Conservation (phyloP, 257 asterid genomes). For the Fraxinus quadrangulata region DNA sequence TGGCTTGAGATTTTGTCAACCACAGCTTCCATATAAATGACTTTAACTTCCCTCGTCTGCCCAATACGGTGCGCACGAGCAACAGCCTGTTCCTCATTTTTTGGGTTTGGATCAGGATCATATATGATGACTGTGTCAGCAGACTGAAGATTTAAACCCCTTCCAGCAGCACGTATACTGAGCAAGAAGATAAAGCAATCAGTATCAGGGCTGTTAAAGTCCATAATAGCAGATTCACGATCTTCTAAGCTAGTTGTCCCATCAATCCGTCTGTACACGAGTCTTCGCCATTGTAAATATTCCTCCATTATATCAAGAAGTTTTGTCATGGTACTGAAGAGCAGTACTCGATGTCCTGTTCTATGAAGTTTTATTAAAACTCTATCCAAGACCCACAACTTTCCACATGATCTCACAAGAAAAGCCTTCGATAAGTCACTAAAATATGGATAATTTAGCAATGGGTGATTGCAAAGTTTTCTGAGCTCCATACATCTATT, state of each 20-base stretch:
- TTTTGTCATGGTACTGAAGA: slow-evolving; percentile 98
- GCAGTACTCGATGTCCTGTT: slow-evolving; percentile 93
- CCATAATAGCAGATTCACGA: slow-evolving; percentile 97
- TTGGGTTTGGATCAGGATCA: slow-evolving; percentile 99
- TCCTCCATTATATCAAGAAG: slow-evolving; percentile 97
- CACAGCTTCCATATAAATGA: slow-evolving; percentile 97
- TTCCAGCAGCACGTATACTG: slow-evolving; percentile 99
- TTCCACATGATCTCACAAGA: slow-evolving; percentile 95
- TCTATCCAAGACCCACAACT: slow-evolving; percentile 92
- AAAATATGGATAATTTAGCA: slow-evolving; percentile 92
- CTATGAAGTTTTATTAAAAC: slow-evolving; percentile 87
- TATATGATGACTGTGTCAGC: slow-evolving; percentile 98
- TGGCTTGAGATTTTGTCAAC: slow-evolving; percentile 86
- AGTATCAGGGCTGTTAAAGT: slow-evolving; percentile 80
- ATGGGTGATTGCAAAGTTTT: slow-evolving; percentile 94
- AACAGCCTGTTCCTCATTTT: slow-evolving; percentile 99
- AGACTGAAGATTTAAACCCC: slow-evolving; percentile 95
- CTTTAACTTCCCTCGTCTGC: slow-evolving; percentile 98
- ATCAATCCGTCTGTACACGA: slow-evolving; percentile 88
- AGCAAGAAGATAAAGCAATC: slow-evolving; percentile 98
- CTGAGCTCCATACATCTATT: slow-evolving; percentile 99
- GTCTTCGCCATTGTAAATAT: slow-evolving; percentile 96
- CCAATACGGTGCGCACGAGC: slow-evolving; percentile 99
- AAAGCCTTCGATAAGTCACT: slow-evolving; percentile 88
- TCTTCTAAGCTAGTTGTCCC: slow-evolving; percentile 98